Evolutionary conservation across 495 filamentous ascomycete species (phyloP), one percentile per base, ranked within the genome.

Genomic region (Terfezia claveryi): DNA sequence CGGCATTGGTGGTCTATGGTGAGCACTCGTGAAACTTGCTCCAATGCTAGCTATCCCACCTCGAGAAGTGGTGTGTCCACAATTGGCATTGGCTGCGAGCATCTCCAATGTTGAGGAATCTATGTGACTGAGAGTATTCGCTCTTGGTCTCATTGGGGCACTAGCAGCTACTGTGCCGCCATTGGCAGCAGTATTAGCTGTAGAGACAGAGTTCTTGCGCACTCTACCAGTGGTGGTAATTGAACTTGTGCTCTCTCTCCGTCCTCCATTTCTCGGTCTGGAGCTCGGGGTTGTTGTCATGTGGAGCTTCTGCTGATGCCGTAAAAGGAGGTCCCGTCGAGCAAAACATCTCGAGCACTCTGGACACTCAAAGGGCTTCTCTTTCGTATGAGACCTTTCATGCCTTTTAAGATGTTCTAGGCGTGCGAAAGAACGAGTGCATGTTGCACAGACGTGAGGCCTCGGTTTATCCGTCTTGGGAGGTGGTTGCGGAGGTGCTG

Each of bases 241-340:
- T 4, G 63, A 62, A 55, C 81, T 81, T 54, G 79, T 85, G 44
- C 77, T 80, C 10, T 84, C 83, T 69, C 92, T 87, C 67, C 96
- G 89, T 54, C 81, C 77, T 56, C 77, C 80, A 67, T 83, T 87
- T 64, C 87, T 76, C 38, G 88, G 87, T 56, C 87, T 78, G 50
- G 87, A 87, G 38, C 89, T 87, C 7, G 91, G 82, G 0, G 87
- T 87, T 1, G 83, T 83, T n/a, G 87, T 92, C 80, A 93, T 85
- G 64, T 99, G 91, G 12, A 99, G 75, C 73, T 99, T 99, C 74
- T 99, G 91, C 72, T 99, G 91, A 69, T 99, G 91, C 32, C 91
- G 78, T 56, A 99, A 72, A 54, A 99, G 77, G 57, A 99, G 69
- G 67, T 99, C 91, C 56, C 91, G 78, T 37, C 91, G 79, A 36